Percentiles rank a stretch among this genome's conserved stretches.
These are phyloP conservation scores for Diaporthe vaccinii DNA, from an alignment of 2,329 filamentous ascomycete species.

Conservation along the genomic window DNA sequence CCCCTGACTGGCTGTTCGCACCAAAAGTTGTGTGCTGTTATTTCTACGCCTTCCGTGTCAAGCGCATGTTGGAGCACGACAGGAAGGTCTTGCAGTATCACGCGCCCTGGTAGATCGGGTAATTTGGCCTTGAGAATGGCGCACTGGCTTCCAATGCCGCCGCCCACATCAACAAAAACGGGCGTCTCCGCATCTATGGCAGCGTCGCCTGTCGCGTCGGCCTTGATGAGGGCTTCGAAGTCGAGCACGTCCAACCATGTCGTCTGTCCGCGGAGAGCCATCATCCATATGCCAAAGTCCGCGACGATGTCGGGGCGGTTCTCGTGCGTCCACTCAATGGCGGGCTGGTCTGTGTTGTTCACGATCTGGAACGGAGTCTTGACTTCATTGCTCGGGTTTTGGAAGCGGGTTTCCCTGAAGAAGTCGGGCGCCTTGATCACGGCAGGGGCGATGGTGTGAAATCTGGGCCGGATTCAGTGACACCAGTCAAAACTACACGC, in stretches of 20 bases:
- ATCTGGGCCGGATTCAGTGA: background rate
- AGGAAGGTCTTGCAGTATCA: slow-evolving; percentile 31
- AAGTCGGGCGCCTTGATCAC: slow-evolving; percentile 26
- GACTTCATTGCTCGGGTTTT: slow-evolving; percentile 17
- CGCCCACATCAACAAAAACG: slow-evolving; percentile 30
- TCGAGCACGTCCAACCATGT: slow-evolving; percentile 43
- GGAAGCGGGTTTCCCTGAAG: slow-evolving; percentile 20
- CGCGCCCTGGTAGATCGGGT: slow-evolving; percentile 8
- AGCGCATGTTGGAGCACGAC: slow-evolving; percentile 5
- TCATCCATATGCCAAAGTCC: slow-evolving; percentile 43
- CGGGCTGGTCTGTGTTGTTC: slow-evolving; percentile 40
- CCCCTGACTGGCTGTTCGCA: slow-evolving; percentile 30
- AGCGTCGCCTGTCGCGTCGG: background rate
- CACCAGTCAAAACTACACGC: too few species aligned
- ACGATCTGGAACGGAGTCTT: slow-evolving; percentile 33
- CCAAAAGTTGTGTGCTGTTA: slow-evolving; percentile 31
- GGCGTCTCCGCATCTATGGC: background rate
- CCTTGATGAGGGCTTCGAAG: slow-evolving; percentile 33
- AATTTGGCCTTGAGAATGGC: slow-evolving; percentile 1
- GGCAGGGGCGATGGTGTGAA: background rate
- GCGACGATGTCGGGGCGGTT: slow-evolving; percentile 40
- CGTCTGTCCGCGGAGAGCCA: slow-evolving; percentile 30
- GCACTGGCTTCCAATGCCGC: slow-evolving; percentile 32
- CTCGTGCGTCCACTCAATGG: slow-evolving; percentile 39
- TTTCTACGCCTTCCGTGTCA: slow-evolving; percentile 29